These are phyloP conservation scores for Camelina laxa DNA, from an alignment of 345 rosid species.

Conservation along the genomic window DNA sequence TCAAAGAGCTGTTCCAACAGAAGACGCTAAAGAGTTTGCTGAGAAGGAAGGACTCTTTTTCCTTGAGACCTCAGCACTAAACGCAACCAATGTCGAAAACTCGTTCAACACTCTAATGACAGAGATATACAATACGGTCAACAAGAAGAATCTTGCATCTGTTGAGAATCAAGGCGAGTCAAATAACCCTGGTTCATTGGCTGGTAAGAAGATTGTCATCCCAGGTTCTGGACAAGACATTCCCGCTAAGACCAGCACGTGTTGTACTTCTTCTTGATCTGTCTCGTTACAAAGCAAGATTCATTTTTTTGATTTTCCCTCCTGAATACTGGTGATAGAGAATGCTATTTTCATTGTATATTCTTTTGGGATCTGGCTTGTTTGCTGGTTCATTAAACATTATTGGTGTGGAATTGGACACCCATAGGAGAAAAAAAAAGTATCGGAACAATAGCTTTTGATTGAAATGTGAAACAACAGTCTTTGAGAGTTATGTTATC, in stretches of 20 bases:
- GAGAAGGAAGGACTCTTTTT: conserved; percentile 83
- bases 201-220: conserved; percentile 71
- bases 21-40: conserved; percentile 81
- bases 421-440: conserved; percentile 10
- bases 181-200: conserved; percentile 56
- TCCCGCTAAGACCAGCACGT: conserved; percentile 59
- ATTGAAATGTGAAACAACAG: conserved; percentile 22
- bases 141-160: conserved; percentile 75
- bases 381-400: conserved; percentile 33
- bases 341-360: conserved; percentile 35
- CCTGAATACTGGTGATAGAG: conserved; percentile 27
- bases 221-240: conserved; percentile 76
- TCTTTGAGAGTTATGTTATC: conserved; percentile 4
- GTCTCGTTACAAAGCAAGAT: conserved; percentile 14
- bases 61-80: conserved; percentile 75
- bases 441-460: conserved; percentile 32
- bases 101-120: conserved; percentile 74
- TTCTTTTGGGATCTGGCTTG: conserved; percentile 40
- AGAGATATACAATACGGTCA: conserved; percentile 71
- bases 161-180: conserved; percentile 58
- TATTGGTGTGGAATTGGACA: conserved; percentile 37
- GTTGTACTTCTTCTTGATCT: conserved; percentile 61
- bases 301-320: not conserved
- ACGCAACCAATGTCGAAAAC: conserved; percentile 73
- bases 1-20: conserved; percentile 64